Base-by-base conservation (phyloP, 2,329 filamentous ascomycete species). In the Cladosporium sp. region DNA sequence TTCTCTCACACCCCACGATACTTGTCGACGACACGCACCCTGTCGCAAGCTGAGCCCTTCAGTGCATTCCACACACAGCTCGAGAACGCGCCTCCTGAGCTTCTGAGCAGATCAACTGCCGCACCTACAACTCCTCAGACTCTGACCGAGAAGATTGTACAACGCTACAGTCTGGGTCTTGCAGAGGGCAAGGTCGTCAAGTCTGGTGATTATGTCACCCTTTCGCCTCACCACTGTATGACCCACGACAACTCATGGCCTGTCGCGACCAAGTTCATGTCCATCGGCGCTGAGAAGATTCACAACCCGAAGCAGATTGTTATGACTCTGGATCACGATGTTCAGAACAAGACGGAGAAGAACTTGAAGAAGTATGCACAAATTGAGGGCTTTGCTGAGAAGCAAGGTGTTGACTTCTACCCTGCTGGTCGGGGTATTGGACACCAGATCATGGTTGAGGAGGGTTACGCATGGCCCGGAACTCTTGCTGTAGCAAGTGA, bases 381-480 rank as follows among this genome's bases (percentile, higher is more conserved):
- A 66, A 96, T 97, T 53, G 85, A 94, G 70, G 81, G 85, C 61
- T 96, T 97, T 74, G 93, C 90, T 1, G 80, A 81, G 67, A 79
- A 84, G 61, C 90, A 97, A 58, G 89, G 88, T 1, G 81, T 95
- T 0, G 79, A 85, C 58, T 91, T 92, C 70, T 96, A 87, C 66
- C 86, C 85, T 1, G 87, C 90, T 0, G 90, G 89, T 1, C 75
- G 84, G 44, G 90, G 90, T 12, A 96, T 96, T 67, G 92, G 91
- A 0, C 93, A 97, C 71, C 93, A 97, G 72, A 87, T 93, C 64
- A 91, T 94, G 88, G 83, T 96, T 0, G 91, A 96, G 71, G 90
- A 90, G 71, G 87, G 86, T 13, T 91, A 80, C 78, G 88, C 78
- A 67, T 97, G 91, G 91, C 93, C 93, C 0, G 88, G 90, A 1